A percentile compares a stretch with the other conserved stretches of the same genome.
Evolutionary conservation across 164 flowering plant species (phyloP).

Genomic region (Magnolia officinalis): DNA sequence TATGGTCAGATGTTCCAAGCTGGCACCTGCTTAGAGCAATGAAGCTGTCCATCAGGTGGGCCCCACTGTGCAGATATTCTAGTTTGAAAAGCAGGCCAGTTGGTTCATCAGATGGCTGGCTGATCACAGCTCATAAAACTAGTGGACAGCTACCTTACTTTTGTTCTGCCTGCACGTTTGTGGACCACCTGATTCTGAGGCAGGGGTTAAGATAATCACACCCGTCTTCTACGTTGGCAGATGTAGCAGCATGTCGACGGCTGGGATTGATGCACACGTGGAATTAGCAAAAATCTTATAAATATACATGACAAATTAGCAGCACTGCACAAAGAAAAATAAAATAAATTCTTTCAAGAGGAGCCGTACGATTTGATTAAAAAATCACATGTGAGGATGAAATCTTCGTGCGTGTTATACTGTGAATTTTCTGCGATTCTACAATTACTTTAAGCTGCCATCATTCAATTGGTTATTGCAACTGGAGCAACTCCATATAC

Average conservation of each 20-base stretch:
- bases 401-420: neutral
- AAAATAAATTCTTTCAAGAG: neutral
- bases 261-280: no score
- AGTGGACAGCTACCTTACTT: no score
- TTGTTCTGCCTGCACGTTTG: no score
- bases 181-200: no score
- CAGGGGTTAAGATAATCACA: no score
- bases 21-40: no score
- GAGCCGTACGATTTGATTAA: conserved; percentile 62
- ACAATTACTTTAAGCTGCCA: conserved; percentile 35
- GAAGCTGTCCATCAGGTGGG: no score
- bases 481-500: conserved; percentile 77
- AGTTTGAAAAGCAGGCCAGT: no score
- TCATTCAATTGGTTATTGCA: conserved; percentile 26
- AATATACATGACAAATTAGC: neutral
- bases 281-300: neutral
- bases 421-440: neutral
- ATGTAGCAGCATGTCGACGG: neutral
- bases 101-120: no score
- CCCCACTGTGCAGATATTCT: no score
- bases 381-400: neutral
- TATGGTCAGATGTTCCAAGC: no score
- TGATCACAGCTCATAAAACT: no score
- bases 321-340: neutral
- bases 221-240: neutral